Base-by-base conservation (phyloP, 1,284 basidiomycete species). In the Athelia psychrophila region DNA sequence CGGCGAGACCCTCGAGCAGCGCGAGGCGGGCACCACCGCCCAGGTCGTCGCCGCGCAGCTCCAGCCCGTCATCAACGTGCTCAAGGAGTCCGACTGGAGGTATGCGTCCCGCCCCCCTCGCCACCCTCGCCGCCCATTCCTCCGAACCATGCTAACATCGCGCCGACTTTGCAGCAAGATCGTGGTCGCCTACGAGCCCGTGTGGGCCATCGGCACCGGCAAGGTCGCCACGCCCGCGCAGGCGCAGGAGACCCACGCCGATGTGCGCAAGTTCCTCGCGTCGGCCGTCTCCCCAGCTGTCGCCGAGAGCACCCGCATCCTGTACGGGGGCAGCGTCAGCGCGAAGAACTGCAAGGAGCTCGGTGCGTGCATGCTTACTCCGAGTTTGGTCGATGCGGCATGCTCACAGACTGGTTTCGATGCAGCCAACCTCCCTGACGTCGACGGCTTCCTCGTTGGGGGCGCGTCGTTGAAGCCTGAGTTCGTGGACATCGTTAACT, bases 191-290 rank as follows among this genome's bases (percentile, higher is more conserved):
- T 99, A 95, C 70, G 93, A 95, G 70, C 93, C 93, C 45, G 96
- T 99, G 25, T 99, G 96, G 97, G 97, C 96, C 38, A 99, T 99
- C 68, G 96, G 95, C 51, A 98, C 95, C 19, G 95, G 94, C 59
- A 96, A 93, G 74, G 95, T 98, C 55, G 96, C 97, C 40, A 94
- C 93, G 33, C 78, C 90, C 3, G 77, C 73, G n/a, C 91, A 94
- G 71, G 97, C 97, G 2, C 95, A 99, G 73, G 91, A 96, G 49
- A 87, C 93, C 1, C 97, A 99, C 69, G 80, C 79, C 45, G 86
- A 88, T 57, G 88, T 95, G 63, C 91, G 96, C 60, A 66, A 74
- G 27, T 98, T 86, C 80, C 79, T 98, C 59, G 67, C 75, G 47
- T 76, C 74, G 54, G 77, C 79, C 20, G 83, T 97, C 47, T 89